Base-by-base conservation (phyloP, 495 filamentous ascomycete species). In the Aspergillus nanangensis region DNA sequence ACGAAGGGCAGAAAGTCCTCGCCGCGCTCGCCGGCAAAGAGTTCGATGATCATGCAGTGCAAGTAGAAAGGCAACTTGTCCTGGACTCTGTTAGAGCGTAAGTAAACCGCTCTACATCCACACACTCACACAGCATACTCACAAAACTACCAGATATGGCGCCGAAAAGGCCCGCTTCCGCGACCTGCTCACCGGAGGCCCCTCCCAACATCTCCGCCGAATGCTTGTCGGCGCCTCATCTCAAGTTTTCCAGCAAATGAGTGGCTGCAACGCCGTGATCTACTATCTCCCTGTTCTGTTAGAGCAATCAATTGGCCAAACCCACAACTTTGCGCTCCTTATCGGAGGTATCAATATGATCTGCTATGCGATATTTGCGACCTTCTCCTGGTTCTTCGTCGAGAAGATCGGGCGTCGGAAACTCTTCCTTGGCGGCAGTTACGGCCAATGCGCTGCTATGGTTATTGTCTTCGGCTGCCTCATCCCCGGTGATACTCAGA, bases 201-300 rank as follows among this genome's bases (percentile, higher is more conserved):
- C 58, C n/a, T 47, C 51, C 4, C 61, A 69, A 46, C 54, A 69
- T 20, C 55, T 63, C 44, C 57, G 63, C 4, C 63, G 63, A 13
- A 61, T 66, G 41, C 24, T 54, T 11, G 48, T 65, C 10, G 57
- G 69, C 2, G 60, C 65, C 8, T 57, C 63, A 1, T 38, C 58
- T n/a, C 62, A 72, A 43, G 65, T 89, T 34, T 82, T 89, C 70
- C 83, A 90, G 60, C 84, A 90, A 51, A 67, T 87, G 24, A 76
- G 77, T 32, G 64, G 64, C 9, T 84, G 82, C 66, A 89, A 89
- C 48, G 82, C 83, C 4, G 81, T 88, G 51, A 89, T 87, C 48
- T 89, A 91, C 69, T 90, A 83, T 58, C 79, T 86, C 51, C 82
- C 83, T 0, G 77, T 86, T 32, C 69, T 90, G 2, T 84, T 89